Conservation (phyloP, 78 protist species). For the Dictyostelium capitatum region DNA sequence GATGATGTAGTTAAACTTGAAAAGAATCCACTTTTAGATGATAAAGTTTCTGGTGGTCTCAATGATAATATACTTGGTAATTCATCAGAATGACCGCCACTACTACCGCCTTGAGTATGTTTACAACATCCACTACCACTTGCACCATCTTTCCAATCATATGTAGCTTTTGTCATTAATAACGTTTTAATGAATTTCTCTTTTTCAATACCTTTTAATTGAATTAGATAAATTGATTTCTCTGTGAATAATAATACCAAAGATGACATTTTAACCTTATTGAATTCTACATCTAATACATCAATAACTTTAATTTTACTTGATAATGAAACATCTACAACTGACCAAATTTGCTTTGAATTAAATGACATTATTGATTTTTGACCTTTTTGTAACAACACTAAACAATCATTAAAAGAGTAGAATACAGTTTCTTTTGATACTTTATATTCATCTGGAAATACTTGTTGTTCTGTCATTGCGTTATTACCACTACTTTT, state of each 20-base stretch:
- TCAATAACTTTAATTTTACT: conserved; percentile 33
- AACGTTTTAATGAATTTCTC: conserved; percentile 44
- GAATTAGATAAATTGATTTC: conserved; percentile 54
- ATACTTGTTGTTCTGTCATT: conserved; percentile 2
- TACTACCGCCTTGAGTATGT: neutral
- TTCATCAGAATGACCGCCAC: neutral
- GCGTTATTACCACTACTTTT: neutral
- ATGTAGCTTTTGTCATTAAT: conserved; percentile 21
- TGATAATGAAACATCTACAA: conserved; percentile 18
- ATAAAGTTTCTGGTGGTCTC: neutral
- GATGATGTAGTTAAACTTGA: conserved; percentile 10
- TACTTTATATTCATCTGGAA: conserved; percentile 41
- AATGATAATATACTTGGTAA: conserved; percentile 61
- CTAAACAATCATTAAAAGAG: conserved; percentile 58
- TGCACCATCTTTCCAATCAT: conserved; percentile 12
- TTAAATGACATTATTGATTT: conserved; percentile 27
- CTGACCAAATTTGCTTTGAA: neutral
- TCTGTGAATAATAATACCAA: conserved; percentile 27
- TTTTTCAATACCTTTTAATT: conserved; percentile 20
- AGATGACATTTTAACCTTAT: conserved; percentile 16
- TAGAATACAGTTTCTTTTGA: neutral
- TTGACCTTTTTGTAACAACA: conserved; percentile 41
- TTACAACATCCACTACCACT: neutral
- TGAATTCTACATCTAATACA: conserved; percentile 47
- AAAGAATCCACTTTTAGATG: neutral